These are phyloP conservation scores for Proliferodiscus dingleyae DNA, from an alignment of 2,329 filamentous ascomycete species.

Conservation along the genomic window DNA sequence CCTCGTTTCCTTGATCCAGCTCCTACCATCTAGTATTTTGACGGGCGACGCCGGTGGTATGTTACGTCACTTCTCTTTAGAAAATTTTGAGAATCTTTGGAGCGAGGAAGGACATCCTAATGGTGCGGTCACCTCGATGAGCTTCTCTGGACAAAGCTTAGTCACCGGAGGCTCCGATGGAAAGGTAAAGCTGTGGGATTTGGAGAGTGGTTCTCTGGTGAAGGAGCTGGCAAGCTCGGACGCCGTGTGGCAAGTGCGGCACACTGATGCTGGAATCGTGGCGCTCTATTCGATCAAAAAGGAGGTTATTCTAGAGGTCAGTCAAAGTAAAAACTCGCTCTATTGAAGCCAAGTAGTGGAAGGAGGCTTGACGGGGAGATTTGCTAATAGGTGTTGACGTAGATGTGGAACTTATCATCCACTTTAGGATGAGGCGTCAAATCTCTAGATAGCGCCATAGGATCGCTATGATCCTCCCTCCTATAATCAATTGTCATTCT, in stretches of 20 bases:
- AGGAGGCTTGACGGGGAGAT: background rate
- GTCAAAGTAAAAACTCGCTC: conserved; percentile 31
- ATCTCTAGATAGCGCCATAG: too few species aligned
- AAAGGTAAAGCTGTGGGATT: conserved; percentile 73
- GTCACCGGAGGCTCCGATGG: conserved; percentile 75
- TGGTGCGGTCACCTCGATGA: conserved; percentile 91
- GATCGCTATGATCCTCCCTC: too few species aligned
- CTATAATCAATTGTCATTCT: background rate
- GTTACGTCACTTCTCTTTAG: conserved; percentile 90
- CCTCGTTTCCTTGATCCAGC: conserved; percentile 70
- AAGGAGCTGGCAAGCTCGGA: conserved; percentile 86
- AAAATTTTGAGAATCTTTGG: conserved; percentile 51
- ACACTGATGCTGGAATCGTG: conserved; percentile 93
- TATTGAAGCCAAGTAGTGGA: background rate
- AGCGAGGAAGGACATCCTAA: conserved; percentile 79
- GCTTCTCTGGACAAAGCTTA: conserved; percentile 51
- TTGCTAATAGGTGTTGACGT: background rate
- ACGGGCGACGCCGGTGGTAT: conserved; percentile 92
- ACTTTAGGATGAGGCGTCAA: background rate
- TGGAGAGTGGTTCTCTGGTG: conserved; percentile 60
- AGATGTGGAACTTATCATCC: conserved; percentile 1
- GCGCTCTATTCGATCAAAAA: conserved; percentile 78
- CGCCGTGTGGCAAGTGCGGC: conserved; percentile 91
- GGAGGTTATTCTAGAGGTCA: conserved; percentile 91
- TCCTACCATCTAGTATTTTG: conserved; percentile 87